Percentiles rank a stretch among this genome's conserved stretches.
phyloP scores from a whole-genome alignment of 257 asterid species.

The Penstemon newberryi region DNA sequence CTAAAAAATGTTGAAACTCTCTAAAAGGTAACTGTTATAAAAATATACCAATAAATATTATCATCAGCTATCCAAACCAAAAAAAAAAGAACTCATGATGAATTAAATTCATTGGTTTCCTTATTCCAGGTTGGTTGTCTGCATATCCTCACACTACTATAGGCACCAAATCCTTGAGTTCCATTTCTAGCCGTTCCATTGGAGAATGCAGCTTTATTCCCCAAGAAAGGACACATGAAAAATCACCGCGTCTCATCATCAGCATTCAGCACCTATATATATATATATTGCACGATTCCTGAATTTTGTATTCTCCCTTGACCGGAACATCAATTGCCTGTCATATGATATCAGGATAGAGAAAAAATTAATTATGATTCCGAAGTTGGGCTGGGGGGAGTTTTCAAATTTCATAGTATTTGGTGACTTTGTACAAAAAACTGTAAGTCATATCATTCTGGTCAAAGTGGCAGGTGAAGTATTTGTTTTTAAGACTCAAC shows the following conservation, averaged over 20 bases:
- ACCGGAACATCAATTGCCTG: slow-evolving; percentile 29
- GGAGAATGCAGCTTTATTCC: not conserved
- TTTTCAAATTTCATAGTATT: not conserved
- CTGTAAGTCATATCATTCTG: not conserved
- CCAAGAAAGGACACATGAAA: not conserved
- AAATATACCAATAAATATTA: slow-evolving; percentile 26
- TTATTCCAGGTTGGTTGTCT: slow-evolving; percentile 18
- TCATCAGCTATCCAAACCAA: slow-evolving; percentile 21
- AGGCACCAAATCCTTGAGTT: slow-evolving; percentile 2
- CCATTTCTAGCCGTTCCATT: not conserved
- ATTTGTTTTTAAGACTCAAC: too few species aligned
- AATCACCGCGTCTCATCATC: slow-evolving; percentile 4
- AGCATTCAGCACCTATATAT: slow-evolving; percentile 9
- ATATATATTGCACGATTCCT: slow-evolving; percentile 1
- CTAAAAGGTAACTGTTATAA: slow-evolving; percentile 10
- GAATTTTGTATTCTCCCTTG: slow-evolving; percentile 14
- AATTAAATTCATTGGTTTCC: slow-evolving; percentile 21
- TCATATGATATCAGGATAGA: slow-evolving; percentile 12
- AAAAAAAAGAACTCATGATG: not conserved
- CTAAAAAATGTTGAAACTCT: slow-evolving; percentile 6
- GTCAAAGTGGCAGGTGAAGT: too few species aligned
- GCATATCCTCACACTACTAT: slow-evolving; percentile 16
- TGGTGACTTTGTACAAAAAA: not conserved
- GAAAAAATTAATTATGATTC: not conserved
- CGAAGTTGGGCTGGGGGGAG: not conserved